phyloP scores from a whole-genome alignment of 139 green algal genomes.

The Chlorella sp. region DNA sequence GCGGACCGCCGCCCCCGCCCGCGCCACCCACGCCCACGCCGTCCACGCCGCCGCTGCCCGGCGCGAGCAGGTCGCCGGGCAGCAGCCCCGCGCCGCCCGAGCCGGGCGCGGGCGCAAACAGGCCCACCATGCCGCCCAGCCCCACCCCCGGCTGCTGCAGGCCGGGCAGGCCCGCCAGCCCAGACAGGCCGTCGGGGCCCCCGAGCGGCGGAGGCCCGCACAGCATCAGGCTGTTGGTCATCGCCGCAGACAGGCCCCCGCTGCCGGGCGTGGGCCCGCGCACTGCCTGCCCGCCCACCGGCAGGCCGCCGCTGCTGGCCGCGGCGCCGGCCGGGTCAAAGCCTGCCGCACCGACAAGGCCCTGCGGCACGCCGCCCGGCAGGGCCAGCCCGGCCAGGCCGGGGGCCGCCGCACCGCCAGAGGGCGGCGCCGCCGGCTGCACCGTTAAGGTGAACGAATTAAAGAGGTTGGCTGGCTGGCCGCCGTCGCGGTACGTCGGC shows the following conservation, averaged over 20 bases:
- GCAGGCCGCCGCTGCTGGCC: background rate
- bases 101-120: background rate
- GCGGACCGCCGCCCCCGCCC: too few species aligned
- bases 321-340: background rate
- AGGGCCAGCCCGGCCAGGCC: background rate
- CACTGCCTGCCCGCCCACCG: background rate
- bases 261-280: background rate
- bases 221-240: too few species aligned
- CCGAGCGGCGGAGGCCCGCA: background rate
- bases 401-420: too few species aligned
- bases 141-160: background rate
- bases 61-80: background rate
- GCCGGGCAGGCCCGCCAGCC: background rate
- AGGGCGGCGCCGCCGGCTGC: too few species aligned
- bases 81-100: background rate
- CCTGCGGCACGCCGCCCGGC: background rate
- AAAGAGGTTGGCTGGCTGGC: slow-evolving; percentile 26
- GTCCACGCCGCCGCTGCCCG: background rate
- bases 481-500: slow-evolving; percentile 19
- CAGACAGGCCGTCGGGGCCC: background rate
- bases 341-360: background rate
- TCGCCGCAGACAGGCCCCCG: background rate
- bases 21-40: too few species aligned
- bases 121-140: background rate
- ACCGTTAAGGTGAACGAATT: slow-evolving; percentile 46